Base-by-base conservation (phyloP, 768 basidiomycete species). In the Leccinum barrowsii region DNA sequence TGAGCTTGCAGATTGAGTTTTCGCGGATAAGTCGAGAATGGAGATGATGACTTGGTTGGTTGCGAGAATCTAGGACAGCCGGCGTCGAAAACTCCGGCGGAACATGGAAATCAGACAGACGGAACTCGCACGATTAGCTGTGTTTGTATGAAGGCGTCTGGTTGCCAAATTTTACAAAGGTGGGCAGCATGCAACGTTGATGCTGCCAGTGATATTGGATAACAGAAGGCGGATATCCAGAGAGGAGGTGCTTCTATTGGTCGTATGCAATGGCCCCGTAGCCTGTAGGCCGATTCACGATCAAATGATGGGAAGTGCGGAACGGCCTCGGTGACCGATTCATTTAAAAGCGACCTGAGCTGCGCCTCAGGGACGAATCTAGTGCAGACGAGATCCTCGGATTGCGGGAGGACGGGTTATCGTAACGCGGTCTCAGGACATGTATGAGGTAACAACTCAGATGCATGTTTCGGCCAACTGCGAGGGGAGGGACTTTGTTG, bases 221-320 rank as follows among this genome's bases (percentile, higher is more conserved):
- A 42, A 62, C 21, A 44, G 50, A 55, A 63, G 55, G 17, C 6
- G 50, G 22, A 42, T 58, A 59, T 2, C 44, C 50, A 7, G 40
- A 22, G 42, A 2, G 2, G 42, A 3, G 2, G 13, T 26, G 61
- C 57, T 57, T 60, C 62, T 26, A 42, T 56, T 50, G 50, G 37
- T 44, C 13, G 17, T 7, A 50, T 42, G 49, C 17, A n/a, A 30
- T 30, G 54, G 42, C 5, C 28, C 35, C 54, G 22, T 44, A 24
- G 48, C 17, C n/a, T 30, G 28, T n/a, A 24, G 28, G 40, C 47
- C 42, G 65, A 67, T 64, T 64, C 65, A 58, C 61, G 56, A 67
- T 54, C 55, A 42, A 64, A 4, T 48, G 55, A 58, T 50, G 11
- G 52, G 44, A 55, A 54, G 64, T 47, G 55, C 19, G 56, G 56